Conservation (phyloP, 2,329 filamentous ascomycete genomes). For the Xylariaceae sp. region DNA sequence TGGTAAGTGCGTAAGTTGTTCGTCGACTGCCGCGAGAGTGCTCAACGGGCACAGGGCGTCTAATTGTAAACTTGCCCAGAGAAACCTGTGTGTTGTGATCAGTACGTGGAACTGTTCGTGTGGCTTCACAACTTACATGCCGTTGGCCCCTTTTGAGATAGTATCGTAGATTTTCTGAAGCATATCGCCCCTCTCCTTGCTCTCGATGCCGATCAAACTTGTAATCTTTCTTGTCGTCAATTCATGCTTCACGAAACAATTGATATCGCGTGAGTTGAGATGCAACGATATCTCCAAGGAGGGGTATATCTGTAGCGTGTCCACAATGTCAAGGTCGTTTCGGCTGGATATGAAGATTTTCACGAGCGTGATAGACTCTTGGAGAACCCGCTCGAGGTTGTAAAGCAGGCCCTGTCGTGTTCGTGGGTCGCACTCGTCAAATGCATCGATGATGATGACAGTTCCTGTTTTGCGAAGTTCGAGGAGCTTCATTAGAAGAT, state of each 20-base stretch:
- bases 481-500: constrained; percentile 3
- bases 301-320: background rate
- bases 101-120: background rate
- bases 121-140: background rate
- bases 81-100: constrained; percentile 3
- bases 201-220: background rate
- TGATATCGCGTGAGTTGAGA: constrained; percentile 1
- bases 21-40: background rate
- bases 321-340: constrained; percentile 2
- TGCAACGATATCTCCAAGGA: constrained; percentile 2
- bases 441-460: constrained; percentile 2
- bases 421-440: constrained; percentile 2
- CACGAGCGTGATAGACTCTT: background rate
- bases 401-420: background rate
- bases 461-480: background rate
- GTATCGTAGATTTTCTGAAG: background rate
- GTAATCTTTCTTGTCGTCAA: background rate
- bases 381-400: background rate
- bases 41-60: background rate
- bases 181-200: background rate
- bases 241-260: constrained; percentile 1
- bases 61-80: constrained; percentile 4
- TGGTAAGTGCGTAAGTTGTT: background rate
- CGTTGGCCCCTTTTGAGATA: background rate
- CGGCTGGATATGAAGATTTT: constrained; percentile 10